Percentiles rank a stretch among this genome's conserved stretches.
These are phyloP conservation scores for Cutaneotrichosporon sp. DNA, from an alignment of 1,284 basidiomycete species.

Conservation along the genomic window DNA sequence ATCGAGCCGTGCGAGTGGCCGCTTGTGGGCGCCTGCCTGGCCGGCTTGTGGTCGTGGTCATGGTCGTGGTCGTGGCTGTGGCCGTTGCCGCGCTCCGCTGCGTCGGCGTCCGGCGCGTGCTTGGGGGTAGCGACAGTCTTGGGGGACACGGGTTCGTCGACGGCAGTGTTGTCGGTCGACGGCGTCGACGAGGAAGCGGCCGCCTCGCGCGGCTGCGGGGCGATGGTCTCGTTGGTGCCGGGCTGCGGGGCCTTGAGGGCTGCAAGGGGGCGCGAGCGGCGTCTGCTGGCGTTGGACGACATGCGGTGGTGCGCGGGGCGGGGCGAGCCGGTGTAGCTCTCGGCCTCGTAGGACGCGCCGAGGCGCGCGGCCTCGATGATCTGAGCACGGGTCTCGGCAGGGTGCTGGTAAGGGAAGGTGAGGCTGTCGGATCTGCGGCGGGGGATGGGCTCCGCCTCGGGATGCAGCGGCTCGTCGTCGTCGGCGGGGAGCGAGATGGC, in stretches of 20 bases:
- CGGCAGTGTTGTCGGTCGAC: constrained; percentile 27
- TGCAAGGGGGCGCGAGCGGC: constrained; percentile 8
- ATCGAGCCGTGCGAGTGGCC: constrained; percentile 68
- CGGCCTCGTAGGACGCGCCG: constrained; percentile 31
- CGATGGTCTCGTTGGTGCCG: constrained; percentile 38
- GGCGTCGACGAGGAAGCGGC: constrained; percentile 18
- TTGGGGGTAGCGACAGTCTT: background rate
- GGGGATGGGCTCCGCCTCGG: constrained; percentile 20
- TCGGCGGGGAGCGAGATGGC: constrained; percentile 31
- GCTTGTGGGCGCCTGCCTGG: constrained; percentile 28
- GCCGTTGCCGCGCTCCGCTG: constrained; percentile 17
- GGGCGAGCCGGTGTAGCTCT: constrained; percentile 31
- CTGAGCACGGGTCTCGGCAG: constrained; percentile 81
- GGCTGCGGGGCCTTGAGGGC: constrained; percentile 26
- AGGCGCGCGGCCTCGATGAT: constrained; percentile 77
- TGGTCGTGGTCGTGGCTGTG: constrained; percentile 29
- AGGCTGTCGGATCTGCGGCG: constrained; percentile 48
- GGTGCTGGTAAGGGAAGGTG: constrained; percentile 60
- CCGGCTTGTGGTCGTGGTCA: constrained; percentile 23
- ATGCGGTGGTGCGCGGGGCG: constrained; percentile 24
- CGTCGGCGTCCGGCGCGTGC: constrained; percentile 12
- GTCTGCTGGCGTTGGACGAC: constrained; percentile 21
- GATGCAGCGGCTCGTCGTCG: constrained; percentile 27
- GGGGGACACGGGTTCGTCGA: constrained; percentile 13
- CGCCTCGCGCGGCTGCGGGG: constrained; percentile 21